Conservation (phyloP, 192 early-diverging fungal species). For the Coemansia sp. region DNA sequence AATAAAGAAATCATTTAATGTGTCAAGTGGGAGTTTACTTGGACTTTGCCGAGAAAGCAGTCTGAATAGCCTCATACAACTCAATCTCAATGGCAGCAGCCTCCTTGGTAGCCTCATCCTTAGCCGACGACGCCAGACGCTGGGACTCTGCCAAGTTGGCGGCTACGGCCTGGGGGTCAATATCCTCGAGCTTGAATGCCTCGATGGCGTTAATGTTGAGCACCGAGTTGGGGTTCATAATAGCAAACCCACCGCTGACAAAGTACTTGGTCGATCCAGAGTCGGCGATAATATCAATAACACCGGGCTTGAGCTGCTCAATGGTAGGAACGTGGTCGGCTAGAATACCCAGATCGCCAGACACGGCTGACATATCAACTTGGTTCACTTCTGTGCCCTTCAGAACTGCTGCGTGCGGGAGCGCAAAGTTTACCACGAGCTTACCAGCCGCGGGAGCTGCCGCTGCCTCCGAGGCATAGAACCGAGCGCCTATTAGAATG, state of each 20-base stretch:
- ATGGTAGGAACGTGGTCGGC: slow-evolving; percentile 97
- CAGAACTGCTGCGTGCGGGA: slow-evolving; percentile 88
- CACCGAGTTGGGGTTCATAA: slow-evolving; percentile 94
- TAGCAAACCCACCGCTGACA: slow-evolving; percentile 95
- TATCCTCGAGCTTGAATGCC: slow-evolving; percentile 84
- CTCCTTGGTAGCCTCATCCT: slow-evolving; percentile 77
- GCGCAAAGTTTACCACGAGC: slow-evolving; percentile 85
- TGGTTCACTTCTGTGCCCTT: slow-evolving; percentile 76
- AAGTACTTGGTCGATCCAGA: slow-evolving; percentile 83
- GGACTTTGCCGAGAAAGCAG: slow-evolving; percentile 59
- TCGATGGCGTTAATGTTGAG: slow-evolving; percentile 98
- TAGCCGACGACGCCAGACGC: slow-evolving; percentile 61
- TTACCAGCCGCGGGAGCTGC: slow-evolving; percentile 60
- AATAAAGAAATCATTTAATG: not conserved
- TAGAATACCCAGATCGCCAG: slow-evolving; percentile 97
- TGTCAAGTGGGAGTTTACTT: slow-evolving; percentile 20
- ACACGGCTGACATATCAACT: slow-evolving; percentile 90
- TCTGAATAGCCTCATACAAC: slow-evolving; percentile 83
- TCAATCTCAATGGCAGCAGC: slow-evolving; percentile 85
- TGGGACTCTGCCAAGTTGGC: slow-evolving; percentile 80
- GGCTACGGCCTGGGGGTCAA: slow-evolving; percentile 78
- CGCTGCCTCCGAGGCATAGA: slow-evolving; percentile 81
- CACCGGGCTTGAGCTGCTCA: slow-evolving; percentile 90
- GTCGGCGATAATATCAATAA: slow-evolving; percentile 80
- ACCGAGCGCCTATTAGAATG: slow-evolving; percentile 58